Percentiles rank a stretch among this genome's conserved stretches.
These are phyloP conservation scores for Hymenoscyphus occultus DNA, from an alignment of 2,329 filamentous ascomycete species.

Conservation along the genomic window DNA sequence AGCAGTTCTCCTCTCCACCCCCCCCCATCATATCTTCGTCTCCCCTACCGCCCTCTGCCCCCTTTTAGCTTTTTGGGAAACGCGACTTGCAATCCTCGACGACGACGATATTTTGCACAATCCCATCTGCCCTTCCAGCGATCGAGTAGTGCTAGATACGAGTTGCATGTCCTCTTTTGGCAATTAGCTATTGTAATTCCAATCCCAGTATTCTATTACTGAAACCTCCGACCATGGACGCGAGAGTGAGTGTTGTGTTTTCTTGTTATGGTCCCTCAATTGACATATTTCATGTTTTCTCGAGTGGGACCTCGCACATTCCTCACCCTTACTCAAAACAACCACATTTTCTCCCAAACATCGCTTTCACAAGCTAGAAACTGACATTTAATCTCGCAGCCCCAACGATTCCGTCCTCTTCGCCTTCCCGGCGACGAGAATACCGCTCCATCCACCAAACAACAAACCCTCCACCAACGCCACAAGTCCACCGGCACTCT, in stretches of 20 bases:
- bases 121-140: conserved; percentile 3
- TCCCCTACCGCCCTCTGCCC: conserved; percentile 10
- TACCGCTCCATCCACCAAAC: conserved; percentile 46
- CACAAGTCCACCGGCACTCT: conserved; percentile 75
- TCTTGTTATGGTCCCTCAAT: conserved; percentile 16
- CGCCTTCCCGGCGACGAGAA: conserved; percentile 71
- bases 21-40: conserved; percentile 8
- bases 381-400: conserved; percentile 49
- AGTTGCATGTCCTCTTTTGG: conserved; percentile 19
- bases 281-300: background rate
- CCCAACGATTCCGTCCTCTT: conserved; percentile 62
- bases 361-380: conserved; percentile 16
- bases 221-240: conserved; percentile 40
- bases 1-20: conserved; percentile 11
- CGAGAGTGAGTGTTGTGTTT: conserved; percentile 38
- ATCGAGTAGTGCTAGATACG: conserved; percentile 9
- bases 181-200: conserved; percentile 25
- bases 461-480: conserved; percentile 69
- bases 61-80: conserved; percentile 27
- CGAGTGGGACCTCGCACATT: conserved; percentile 21
- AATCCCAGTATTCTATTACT: conserved; percentile 18
- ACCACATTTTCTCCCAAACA: conserved; percentile 21
- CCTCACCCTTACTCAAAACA: conserved; percentile 22
- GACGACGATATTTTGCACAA: conserved; percentile 18
- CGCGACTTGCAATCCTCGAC: conserved; percentile 23